Base-by-base conservation (phyloP, 108 stramenopile genomes). In the Cyclotella cryptica region DNA sequence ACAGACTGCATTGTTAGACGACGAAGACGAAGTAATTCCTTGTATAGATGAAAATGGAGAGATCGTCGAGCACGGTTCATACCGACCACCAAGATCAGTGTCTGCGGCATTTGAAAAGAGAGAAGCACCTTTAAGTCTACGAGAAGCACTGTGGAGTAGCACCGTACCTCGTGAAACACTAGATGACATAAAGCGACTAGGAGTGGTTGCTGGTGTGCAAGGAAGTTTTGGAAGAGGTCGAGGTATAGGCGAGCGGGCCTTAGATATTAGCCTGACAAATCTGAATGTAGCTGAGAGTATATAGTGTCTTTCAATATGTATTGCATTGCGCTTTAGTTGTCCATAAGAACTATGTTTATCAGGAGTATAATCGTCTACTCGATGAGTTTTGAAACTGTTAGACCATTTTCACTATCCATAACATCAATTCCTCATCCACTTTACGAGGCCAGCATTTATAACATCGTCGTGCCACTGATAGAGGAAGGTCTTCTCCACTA, bases 121-220 rank as follows among this genome's bases (percentile, higher is more conserved):
- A 19, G 68, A 76, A 14, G 69, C 72, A 47, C 91, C 90, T 5
- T 82, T 89, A 88, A 79, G 80, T 30, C 83, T 92, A 44, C 75
- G 81, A 49, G 90, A 95, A 72, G 94, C 92, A 14, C 74, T 95
- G 63, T 91, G 91, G 92, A 89, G 88, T 43, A 85, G 82, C 46
- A 92, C 92, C 4, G 66, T 95, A 3, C 94, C 94, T 15, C 71
- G 75, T 24, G 94, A 95, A 66, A 92, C 92, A 0, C 69, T 92
- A 54, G 74, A 88, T 42, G 94, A 95, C 65, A 95, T 95, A 66
- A 85, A 87, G 70, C 66, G 90, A 53, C 67, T 95, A 27, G 73
- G 80, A 10, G 51, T 75, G 11, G 79, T 73, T 29, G 43, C 72
- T 27, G 77, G 77, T 45, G 69, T 62, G 26, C 76, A 69, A 35